Evolutionary conservation across 169 alveolate genomes (phyloP).

Genomic region (Cyclospora cayetanensis): DNA sequence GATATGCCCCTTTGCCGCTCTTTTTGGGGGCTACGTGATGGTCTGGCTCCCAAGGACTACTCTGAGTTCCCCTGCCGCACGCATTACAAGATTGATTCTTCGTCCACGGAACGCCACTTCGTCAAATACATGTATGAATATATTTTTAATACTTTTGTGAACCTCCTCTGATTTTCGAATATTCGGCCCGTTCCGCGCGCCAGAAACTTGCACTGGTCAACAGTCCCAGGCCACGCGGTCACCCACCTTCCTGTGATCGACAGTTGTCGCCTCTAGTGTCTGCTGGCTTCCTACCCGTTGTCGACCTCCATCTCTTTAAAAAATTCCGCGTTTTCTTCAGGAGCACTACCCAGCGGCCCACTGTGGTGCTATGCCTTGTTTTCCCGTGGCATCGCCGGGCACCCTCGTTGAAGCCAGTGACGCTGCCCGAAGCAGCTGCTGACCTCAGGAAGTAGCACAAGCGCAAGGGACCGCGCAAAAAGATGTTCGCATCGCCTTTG

Average conservation of each 20-base stretch:
- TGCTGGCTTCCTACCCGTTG: neutral
- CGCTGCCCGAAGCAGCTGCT: neutral
- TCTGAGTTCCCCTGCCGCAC: neutral
- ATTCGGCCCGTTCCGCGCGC: neutral
- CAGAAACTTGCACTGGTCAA: neutral
- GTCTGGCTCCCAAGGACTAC: neutral
- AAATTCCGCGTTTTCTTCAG: neutral
- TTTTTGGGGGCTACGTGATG: neutral
- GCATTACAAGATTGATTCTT: slow-evolving; percentile 1
- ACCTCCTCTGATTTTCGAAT: neutral
- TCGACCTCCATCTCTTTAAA: neutral
- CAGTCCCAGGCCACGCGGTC: slow-evolving; percentile 32
- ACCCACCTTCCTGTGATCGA: slow-evolving; percentile 3
- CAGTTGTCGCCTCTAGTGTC: neutral
- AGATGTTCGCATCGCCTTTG: slow-evolving; percentile 61
- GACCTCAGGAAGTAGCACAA: slow-evolving; percentile 7
- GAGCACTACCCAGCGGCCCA: neutral
- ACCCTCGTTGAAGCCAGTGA: neutral
- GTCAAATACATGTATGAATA: neutral
- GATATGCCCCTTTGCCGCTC: neutral
- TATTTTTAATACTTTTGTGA: neutral
- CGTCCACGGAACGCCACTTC: neutral
- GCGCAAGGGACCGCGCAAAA: slow-evolving; percentile 1
- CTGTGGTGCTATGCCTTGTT: neutral
- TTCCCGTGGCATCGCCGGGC: neutral